Base-by-base conservation (phyloP, 495 filamentous ascomycete species). In the Friedmanniomyces simplex region DNA sequence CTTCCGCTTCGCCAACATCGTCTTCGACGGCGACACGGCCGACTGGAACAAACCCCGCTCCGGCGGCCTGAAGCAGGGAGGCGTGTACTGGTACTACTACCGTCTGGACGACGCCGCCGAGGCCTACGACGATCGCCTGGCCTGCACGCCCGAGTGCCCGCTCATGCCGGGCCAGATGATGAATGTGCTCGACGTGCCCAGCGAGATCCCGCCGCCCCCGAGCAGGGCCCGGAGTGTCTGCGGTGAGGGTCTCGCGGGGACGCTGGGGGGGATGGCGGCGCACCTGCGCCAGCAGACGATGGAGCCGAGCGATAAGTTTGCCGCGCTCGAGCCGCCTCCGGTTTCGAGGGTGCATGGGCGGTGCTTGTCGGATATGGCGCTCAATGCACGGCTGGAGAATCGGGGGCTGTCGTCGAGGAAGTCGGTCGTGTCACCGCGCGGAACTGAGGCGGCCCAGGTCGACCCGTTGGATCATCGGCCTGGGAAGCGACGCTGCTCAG, bases 11-110 rank as follows among this genome's bases (percentile, higher is more conserved):
- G 79, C 85, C 58, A 82, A 91, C 66, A 94, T 93, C 61, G 80
- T 87, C 56, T 87, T 83, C 59, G 90, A 95, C 67, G 89, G 88
- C 21, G 78, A 86, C 66, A 74, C 14, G 48, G 62, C n/a, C 69
- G 75, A 43, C 71, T 73, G 45, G 71, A 70, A 28, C 24, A 70
- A 76, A 42, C 82, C 81, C 64, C 80, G 89, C 54, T 77, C 78
- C 32, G 90, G 89, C 28, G 90, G 85, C 22, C 76, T 96, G 55
- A 93, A 86, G 69, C 93, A 93, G 87, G 90, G 89, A 26, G 82
- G 82, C n/a, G 89, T 82, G 10, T 95, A 95, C 71, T 95, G 90
- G 79, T 96, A 94, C 74, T 95, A 90, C 72, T 96, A 94, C 67
- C 77, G 86, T 63, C 65, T 95, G 39, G 82, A 95, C 69, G 82